Evolutionary conservation across 768 basidiomycete genomes (phyloP).

Genomic region (Tricholomella constricta): DNA sequence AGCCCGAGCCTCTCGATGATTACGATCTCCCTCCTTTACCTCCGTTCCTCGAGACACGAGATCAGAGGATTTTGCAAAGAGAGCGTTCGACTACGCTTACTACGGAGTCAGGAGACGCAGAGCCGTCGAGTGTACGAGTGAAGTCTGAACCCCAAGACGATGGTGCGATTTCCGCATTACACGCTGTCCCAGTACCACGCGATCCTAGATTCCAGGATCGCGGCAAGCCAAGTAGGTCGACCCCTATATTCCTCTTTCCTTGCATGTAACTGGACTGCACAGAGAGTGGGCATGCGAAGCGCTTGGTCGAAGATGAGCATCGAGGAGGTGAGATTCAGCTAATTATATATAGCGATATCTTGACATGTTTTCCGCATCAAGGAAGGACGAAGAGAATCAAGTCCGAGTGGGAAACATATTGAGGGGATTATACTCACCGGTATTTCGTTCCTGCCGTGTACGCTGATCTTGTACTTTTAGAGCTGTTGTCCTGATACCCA

Average conservation of each 20-base stretch:
- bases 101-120: not conserved
- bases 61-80: constrained; percentile 2
- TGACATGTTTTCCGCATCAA: not conserved
- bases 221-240: constrained; percentile 36
- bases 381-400: constrained; percentile 3
- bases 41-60: not conserved
- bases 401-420: not conserved
- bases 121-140: not conserved
- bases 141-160: constrained; percentile 8
- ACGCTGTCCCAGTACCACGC: not conserved
- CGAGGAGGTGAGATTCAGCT: not conserved
- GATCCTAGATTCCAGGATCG: not conserved
- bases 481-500: not conserved
- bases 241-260: constrained; percentile 41
- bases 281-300: not conserved
- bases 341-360: not conserved
- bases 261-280: not conserved
- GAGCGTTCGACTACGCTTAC: constrained; percentile 4
- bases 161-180: not conserved
- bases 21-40: not conserved
- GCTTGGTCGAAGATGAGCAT: not conserved
- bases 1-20: constrained; percentile 12
- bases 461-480: not conserved
- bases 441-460: not conserved
- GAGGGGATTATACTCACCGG: not conserved